Evolutionary conservation across 495 filamentous ascomycete genomes (phyloP), one percentile per base, ranked within the genome.

Genomic region (Podospora pseudopauciseta): DNA sequence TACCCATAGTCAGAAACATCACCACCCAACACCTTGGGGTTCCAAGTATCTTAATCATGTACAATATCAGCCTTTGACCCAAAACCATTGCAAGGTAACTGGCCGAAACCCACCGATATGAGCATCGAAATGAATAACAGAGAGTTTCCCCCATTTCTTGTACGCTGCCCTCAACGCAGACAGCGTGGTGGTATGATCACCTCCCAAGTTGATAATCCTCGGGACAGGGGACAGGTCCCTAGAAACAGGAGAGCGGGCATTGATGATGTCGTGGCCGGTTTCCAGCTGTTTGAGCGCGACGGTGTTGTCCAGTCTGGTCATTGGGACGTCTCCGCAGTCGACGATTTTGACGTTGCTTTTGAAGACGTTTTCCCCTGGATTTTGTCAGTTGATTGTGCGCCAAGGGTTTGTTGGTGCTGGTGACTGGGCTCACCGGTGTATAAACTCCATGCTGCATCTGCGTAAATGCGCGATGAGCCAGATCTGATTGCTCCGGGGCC

Each of bases 281-380:
- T 91, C 90, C 61, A 94, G 89, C 72, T 91, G 90, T 66, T 86
- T 84, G 66, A 94, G 85, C 4, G 91, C 90, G 65, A 86, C 88
- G n/a, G 84, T 85, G 72, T 92, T 92, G 75, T 93, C 91, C 67
- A 86, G 80, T 65, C 79, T 79, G 1, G 90, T 92, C 19, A 92
- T 83, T 0, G 88, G 88, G 56, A 91, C 88, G 76, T 93, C 90
- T 55, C 90, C 91, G 71, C 91, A 94, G 76, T 94, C 91, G 4
- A 93, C 75, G 18, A 94, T 80, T 18, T 15, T 67, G 11, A 67
- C 70, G 54, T 65, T 66, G 32, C 30, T 32, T 26, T 63, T 49
- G 58, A 67, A 67, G 65, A 54, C 26, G 27, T 69, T 63, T 28
- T 49, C 49, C 49, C 27, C 57, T 49, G 7, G 13, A 58, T 20